Evolutionary conservation across 495 filamentous ascomycete species (phyloP), one percentile per base, ranked within the genome.

Genomic region (Penicillium herquei): DNA sequence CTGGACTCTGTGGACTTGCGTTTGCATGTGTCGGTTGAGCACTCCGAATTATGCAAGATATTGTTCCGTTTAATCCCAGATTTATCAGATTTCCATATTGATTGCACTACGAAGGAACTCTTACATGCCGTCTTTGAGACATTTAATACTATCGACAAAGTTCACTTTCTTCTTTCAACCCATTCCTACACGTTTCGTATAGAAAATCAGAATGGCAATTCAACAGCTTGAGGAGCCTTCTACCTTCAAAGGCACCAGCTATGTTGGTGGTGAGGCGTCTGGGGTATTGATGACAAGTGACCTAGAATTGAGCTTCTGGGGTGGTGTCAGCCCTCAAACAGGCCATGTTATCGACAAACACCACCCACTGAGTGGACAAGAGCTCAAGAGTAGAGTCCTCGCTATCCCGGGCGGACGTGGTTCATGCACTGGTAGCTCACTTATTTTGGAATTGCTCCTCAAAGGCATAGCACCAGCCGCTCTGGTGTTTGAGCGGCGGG

Each of bases 221-320:
- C 21, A 26, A 26, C 2, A 26, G 4, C 21, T 26, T 26, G 21
- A 26, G 4, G 2, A 1, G 4, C 21, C 21, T 1, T 26, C 21
- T 26, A 26, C 21, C 21, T 26, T 26, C 21, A 26, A 26, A 26
- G 39, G 39, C n/a, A 42, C 39, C 4, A 8, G 32, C 21, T 18
- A 55, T 45, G 16, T 57, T 55, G 59, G 57, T 52, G 30, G 51
- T 3, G 11, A 56, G 18, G 32, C 54, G 13, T 31, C 26, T 45
- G 68, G 63, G 3, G 8, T 37, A 3, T 35, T 70, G 1, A 40
- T 70, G 2, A 34, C 55, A 4, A 60, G 58, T 37, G 40, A 56
- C 9, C n/a, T 59, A 7, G 57, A 51, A 0, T 58, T 73, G 10
- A 73, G 70, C 46, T 70, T 73, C 62, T 71, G 70, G 70, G 70